Evolutionary conservation across 305 asterid genomes (phyloP), one percentile per base, ranked within the genome.

Genomic region (Striga hermonthica): DNA sequence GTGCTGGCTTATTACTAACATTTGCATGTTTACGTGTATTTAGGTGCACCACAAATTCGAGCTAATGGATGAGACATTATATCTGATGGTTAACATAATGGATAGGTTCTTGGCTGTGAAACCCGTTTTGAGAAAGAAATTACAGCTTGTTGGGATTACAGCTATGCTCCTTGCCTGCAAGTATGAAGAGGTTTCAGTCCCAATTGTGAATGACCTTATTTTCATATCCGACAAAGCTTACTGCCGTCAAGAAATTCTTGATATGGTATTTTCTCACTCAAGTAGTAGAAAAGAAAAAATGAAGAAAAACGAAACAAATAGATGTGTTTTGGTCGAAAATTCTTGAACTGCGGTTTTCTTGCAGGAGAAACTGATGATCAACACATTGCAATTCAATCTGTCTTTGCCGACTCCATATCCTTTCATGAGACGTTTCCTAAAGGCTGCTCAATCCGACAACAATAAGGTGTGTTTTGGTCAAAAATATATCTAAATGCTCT

Each of bases 11-110:
- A 28, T 9, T 5, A 28, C 9, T 54, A 36, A 40, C 59, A 54
- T 5, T 50, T 50, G 57, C 11, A 15, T 4, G 16, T 3, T 49
- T 6, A 49, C 5, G 7, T 8, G 15, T 28, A 50, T 15, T 7
- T 34, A 86, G 95, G 95, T 88, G 15, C 95, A 88, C 74, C 82
- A 88, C 84, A 88, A 88, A 77, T 88, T 88, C 53, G 93, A 85
- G 12, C 87, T 87, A 12, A 75, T 88, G 73, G 86, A 82, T 1
- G 95, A 83, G 81, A 83, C 95, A 0, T 61, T 88, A 15, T 88
- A 82, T 67, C 75, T 88, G 12, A 85, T 90, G 0, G 86, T 85
- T 7, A 88, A 83, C 66, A 58, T 88, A 53, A 88, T 88, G 16
- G 95, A 88, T 70, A 73, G 95, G 28, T 88, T 85, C 68, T 77